These are phyloP conservation scores for Poronia punctata DNA, from an alignment of 495 filamentous ascomycete species.

Conservation along the genomic window DNA sequence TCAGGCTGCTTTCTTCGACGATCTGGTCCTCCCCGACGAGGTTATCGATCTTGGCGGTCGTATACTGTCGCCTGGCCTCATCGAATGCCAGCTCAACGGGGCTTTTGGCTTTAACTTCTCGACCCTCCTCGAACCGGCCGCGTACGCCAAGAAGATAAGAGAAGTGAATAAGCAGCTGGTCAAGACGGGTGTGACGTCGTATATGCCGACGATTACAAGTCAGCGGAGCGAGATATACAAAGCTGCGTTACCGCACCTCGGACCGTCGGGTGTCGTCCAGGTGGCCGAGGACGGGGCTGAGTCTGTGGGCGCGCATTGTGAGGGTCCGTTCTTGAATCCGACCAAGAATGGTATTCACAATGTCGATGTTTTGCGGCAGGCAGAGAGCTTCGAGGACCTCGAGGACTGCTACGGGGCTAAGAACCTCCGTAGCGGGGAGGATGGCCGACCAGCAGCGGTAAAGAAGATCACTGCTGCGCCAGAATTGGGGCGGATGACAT, in stretches of 20 bases:
- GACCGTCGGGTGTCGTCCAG: constrained; percentile 52
- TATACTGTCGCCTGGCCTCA: constrained; percentile 73
- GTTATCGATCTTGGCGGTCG: constrained; percentile 68
- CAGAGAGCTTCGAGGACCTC: constrained; percentile 50
- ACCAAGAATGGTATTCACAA: constrained; percentile 69
- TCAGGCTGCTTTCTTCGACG: constrained; percentile 68
- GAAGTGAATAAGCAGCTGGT: constrained; percentile 62
- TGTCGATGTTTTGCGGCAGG: constrained; percentile 51
- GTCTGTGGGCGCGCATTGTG: constrained; percentile 75
- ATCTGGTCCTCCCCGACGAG: constrained; percentile 50
- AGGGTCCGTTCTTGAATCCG: constrained; percentile 75
- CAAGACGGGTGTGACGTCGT: constrained; percentile 74
- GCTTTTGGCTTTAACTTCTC: constrained; percentile 85
- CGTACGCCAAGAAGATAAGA: constrained; percentile 60
- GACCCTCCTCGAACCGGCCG: constrained; percentile 53
- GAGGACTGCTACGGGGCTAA: constrained; percentile 60
- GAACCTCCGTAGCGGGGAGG: constrained; percentile 43
- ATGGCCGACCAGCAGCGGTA: constrained; percentile 35
- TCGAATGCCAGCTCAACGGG: constrained; percentile 83
- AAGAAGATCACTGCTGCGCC: constrained; percentile 78
- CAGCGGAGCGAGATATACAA: constrained; percentile 64
- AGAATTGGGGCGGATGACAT: constrained; percentile 58
- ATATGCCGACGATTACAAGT: constrained; percentile 72
- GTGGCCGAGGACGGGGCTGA: constrained; percentile 59
- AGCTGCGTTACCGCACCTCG: constrained; percentile 65